Percentiles rank a stretch among this genome's conserved stretches.
Evolutionary conservation across 768 basidiomycete species (phyloP).

Genomic region (Mycena capillaripes): DNA sequence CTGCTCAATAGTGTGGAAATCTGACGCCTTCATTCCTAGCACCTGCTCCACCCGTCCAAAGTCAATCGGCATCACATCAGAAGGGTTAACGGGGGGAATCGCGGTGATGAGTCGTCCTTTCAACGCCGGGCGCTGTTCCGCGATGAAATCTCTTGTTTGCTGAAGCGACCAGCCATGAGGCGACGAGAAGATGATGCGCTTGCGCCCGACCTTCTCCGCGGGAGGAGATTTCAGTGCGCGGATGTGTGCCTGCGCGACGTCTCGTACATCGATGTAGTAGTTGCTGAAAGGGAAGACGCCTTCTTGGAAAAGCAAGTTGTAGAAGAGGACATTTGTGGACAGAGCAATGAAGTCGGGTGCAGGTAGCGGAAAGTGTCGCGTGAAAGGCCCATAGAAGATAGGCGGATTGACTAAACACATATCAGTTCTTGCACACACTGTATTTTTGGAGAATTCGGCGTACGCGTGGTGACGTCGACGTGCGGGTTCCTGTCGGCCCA

Average conservation of each 20-base stretch:
- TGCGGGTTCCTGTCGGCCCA: constrained; percentile 56
- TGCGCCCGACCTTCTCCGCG: constrained; percentile 44
- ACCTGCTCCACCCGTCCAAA: constrained; percentile 47
- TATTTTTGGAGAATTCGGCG: constrained; percentile 22
- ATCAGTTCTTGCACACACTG: neutral
- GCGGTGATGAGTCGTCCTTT: constrained; percentile 43
- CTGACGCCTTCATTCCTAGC: constrained; percentile 48
- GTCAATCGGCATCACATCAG: constrained; percentile 45
- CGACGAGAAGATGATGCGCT: constrained; percentile 49
- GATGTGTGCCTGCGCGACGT: constrained; percentile 50
- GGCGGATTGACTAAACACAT: constrained; percentile 53
- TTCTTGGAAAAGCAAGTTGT: constrained; percentile 41
- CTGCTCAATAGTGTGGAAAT: constrained; percentile 49
- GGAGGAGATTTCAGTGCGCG: constrained; percentile 43
- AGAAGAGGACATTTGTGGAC: constrained; percentile 45
- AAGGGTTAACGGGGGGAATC: constrained; percentile 34
- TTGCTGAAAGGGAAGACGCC: constrained; percentile 40
- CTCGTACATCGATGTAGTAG: constrained; percentile 48
- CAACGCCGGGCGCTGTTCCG: constrained; percentile 46
- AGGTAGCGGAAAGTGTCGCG: constrained; percentile 43
- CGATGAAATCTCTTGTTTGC: constrained; percentile 42
- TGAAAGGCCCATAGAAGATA: constrained; percentile 54
- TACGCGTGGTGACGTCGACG: constrained; percentile 55
- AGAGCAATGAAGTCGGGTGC: constrained; percentile 35
- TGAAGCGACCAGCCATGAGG: constrained; percentile 44